Evolutionary conservation across 192 early-diverging fungal genomes (phyloP), one percentile per base, ranked within the genome.

Genomic region (Mortierella alpina): DNA sequence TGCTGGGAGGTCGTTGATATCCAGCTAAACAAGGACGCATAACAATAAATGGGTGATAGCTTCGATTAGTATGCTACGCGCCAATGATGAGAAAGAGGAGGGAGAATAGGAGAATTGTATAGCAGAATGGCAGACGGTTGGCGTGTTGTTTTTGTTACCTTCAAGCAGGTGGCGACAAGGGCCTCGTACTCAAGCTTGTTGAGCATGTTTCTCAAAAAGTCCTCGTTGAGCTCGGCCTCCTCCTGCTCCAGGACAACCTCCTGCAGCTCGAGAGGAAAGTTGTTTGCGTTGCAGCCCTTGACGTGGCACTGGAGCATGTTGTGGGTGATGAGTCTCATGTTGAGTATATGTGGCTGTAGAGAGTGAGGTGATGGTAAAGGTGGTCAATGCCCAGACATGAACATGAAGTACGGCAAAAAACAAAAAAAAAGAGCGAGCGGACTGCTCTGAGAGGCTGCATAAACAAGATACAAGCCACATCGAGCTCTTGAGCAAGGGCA

Each of bases 261-360:
- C 69, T 92, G 87, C 76, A 99, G 86, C 51, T 88, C 86, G 18
- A 99, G 89, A n/a, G 98, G 98, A 72, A 94, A 99, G 86, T 94
- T 95, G 80, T 93, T 91, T 70, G 86, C 87, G n/a, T 88, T 91
- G 89, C 98, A 99, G 85, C 91, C 91, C 84, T 96, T 97, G 80
- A 94, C 98, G 79, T 97, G 95, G 92, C 98, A 99, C 87, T 96
- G 95, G 62, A 99, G 90, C 95, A 99, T 95, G 84, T 99, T 99
- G 88, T 99, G 98, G 45, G 96, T 97, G 50, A 99, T 91, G 70
- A 99, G 93, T 86, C 97, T 91, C 91, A 93, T 94, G 66, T 22
- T 86, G 57, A 17, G 2, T 61, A 42, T 59, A 31, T 64, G 10
- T 49, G 39, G 40, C 22, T 11, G 3, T 49, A 22, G 11, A 5